Base-by-base conservation (phyloP, 2,329 filamentous ascomycete genomes). In the Cladophialophora bantiana region DNA sequence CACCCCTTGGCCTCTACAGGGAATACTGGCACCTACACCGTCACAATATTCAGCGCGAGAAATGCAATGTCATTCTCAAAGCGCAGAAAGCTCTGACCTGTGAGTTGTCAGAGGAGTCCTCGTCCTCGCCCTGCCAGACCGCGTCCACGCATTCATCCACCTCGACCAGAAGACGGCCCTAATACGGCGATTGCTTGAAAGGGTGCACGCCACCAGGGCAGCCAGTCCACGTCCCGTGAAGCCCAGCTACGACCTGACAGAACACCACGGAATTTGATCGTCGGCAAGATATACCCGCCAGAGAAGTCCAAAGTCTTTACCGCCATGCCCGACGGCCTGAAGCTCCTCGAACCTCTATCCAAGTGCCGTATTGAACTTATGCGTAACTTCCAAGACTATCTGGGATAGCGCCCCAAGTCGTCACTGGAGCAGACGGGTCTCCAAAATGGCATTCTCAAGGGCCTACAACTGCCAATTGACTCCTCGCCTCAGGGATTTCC, bases 31-130 rank as follows among this genome's bases (percentile, higher is more conserved):
- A 61, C 31, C 58, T 45, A 3, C 45, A 61, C 20, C 48, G 50
- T 10, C 12, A 38, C 18, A 53, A 61, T 32, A 18, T 61, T 34
- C 9, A 38, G 45, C 58, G 58, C 48, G 45, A 53, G 45, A 26
- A 38, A 32, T 61, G 58, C 58, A 61, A 61, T 15, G 32, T 38
- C 18, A 15, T 50, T 40, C 12, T 32, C 7, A 53, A 15, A 7
- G 45, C 53, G 58, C 45, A 61, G 58, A 52, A 34, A 53, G 32
- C 53, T n/a, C 58, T 61, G 42, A 40, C 53, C 9, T 61, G 58
- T 40, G 42, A 40, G 7, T 32, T 35, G 7, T 31, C 15, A 20
- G 57, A 59, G 5, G 31, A 34, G 7, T 3, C 12, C 12, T 40
- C 18, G 42, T 26, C 42, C 18, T 48, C 18, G 42, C 26, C 42